Evolutionary conservation across 2,329 filamentous ascomycete genomes (phyloP).

Genomic region (Grosmannia serpens): DNA sequence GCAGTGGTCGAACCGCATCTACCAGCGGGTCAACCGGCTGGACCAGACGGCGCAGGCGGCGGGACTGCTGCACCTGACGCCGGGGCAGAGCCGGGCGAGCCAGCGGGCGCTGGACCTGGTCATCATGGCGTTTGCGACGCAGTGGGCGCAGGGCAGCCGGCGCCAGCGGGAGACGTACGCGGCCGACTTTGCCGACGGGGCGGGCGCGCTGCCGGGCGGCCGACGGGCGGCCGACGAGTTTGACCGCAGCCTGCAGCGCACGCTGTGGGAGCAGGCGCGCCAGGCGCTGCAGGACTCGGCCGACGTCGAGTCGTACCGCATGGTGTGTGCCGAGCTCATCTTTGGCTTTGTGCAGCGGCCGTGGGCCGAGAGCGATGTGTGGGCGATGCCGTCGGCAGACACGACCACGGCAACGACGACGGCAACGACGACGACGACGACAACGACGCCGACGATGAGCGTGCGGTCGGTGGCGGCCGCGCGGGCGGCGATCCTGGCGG

Average conservation of each 20-base stretch:
- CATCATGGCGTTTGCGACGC: slow-evolving; percentile 41
- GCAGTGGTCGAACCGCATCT: slow-evolving; percentile 37
- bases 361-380: slow-evolving; percentile 11
- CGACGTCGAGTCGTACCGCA: slow-evolving; percentile 24
- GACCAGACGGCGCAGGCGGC: slow-evolving; percentile 30
- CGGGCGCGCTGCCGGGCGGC: slow-evolving; percentile 11
- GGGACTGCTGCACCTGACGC: slow-evolving; percentile 27
- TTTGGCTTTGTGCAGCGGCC: slow-evolving; percentile 26
- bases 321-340: slow-evolving; percentile 26
- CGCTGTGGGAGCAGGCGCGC: slow-evolving; percentile 27
- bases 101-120: slow-evolving; percentile 33
- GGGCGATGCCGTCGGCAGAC: no score
- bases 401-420: no score
- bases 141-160: slow-evolving; percentile 33
- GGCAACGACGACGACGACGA: no score
- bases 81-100: slow-evolving; percentile 29
- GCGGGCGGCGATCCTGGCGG: slow-evolving; percentile 1
- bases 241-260: slow-evolving; percentile 23
- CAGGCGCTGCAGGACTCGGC: slow-evolving; percentile 23
- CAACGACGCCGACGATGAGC: neutral
- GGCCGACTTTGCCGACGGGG: slow-evolving; percentile 1
- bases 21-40: slow-evolving; percentile 34
- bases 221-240: slow-evolving; percentile 19
- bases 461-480: neutral
- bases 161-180: slow-evolving; percentile 15